These are phyloP conservation scores for Trichosanthes truncata DNA, from an alignment of 306 rosid genomes.

Conservation along the genomic window DNA sequence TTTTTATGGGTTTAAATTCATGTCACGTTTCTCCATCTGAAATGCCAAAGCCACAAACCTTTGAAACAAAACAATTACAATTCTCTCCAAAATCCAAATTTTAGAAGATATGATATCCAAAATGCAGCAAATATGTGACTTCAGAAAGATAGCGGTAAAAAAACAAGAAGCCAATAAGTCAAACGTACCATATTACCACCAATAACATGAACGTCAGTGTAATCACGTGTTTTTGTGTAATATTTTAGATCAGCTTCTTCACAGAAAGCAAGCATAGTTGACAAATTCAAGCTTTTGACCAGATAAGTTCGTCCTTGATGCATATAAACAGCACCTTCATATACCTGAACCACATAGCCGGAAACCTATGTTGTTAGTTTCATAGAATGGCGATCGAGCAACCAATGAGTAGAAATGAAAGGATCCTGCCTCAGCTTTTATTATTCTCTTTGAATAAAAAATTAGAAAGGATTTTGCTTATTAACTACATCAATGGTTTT, in stretches of 20 bases:
- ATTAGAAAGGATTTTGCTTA: background rate
- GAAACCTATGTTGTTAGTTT: background rate
- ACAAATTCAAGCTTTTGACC: slow-evolving; percentile 56
- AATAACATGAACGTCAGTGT: slow-evolving; percentile 68
- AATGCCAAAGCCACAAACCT: background rate
- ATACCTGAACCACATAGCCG: slow-evolving; percentile 44
- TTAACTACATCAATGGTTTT: background rate
- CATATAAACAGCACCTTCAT: slow-evolving; percentile 91
- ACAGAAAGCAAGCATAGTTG: slow-evolving; percentile 55
- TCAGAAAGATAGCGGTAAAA: background rate
- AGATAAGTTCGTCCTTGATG: slow-evolving; percentile 82
- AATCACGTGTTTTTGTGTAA: slow-evolving; percentile 74
- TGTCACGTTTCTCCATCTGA: background rate
- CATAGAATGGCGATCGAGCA: background rate
- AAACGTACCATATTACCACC: slow-evolving; percentile 66
- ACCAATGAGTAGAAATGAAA: background rate
- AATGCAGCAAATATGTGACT: background rate
- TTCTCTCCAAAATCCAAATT: background rate
- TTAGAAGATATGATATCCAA: background rate
- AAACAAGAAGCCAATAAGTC: slow-evolving; percentile 14
- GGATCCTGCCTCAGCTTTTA: background rate
- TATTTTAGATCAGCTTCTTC: slow-evolving; percentile 71
- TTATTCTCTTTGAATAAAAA: background rate
- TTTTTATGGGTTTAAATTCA: background rate
- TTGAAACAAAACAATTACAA: background rate